Conservation (phyloP, 371 early-diverging fungal species). For the Capniomyces stellatus region DNA sequence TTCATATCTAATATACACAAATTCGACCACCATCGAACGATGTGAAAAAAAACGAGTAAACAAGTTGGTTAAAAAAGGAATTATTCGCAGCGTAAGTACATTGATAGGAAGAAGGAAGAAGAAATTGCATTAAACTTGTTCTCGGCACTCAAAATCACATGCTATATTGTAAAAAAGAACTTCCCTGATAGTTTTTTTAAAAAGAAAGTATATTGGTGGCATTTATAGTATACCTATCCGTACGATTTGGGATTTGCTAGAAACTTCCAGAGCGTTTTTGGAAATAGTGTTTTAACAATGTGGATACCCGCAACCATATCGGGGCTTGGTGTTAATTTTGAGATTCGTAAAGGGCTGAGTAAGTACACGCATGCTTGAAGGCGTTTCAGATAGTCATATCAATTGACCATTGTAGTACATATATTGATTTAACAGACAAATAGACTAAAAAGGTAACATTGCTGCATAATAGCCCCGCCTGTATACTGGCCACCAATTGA, state of each 20-base stretch:
- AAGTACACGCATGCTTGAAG: no score
- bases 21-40: slow-evolving; percentile 91
- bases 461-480: slow-evolving; percentile 1
- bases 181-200: no score
- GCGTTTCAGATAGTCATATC: no score
- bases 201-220: no score
- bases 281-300: slow-evolving; percentile 49
- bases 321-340: not conserved
- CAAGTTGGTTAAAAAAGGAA: slow-evolving; percentile 42
- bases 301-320: slow-evolving; percentile 28
- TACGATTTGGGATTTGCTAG: slow-evolving; percentile 73
- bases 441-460: no score
- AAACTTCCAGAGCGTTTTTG: slow-evolving; percentile 66
- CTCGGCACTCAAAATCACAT: no score
- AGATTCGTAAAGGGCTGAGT: not conserved
- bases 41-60: slow-evolving; percentile 65
- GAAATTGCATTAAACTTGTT: no score
- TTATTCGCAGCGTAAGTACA: slow-evolving; percentile 33
- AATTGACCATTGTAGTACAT: no score
- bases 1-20: slow-evolving; percentile 53
- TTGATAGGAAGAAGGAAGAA: no score
- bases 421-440: no score
- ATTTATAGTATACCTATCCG: slow-evolving; percentile 61
- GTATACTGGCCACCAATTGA: slow-evolving; percentile 4
- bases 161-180: no score